Evolutionary conservation across 345 rosid genomes (phyloP).

Genomic region (Turnera subulata): DNA sequence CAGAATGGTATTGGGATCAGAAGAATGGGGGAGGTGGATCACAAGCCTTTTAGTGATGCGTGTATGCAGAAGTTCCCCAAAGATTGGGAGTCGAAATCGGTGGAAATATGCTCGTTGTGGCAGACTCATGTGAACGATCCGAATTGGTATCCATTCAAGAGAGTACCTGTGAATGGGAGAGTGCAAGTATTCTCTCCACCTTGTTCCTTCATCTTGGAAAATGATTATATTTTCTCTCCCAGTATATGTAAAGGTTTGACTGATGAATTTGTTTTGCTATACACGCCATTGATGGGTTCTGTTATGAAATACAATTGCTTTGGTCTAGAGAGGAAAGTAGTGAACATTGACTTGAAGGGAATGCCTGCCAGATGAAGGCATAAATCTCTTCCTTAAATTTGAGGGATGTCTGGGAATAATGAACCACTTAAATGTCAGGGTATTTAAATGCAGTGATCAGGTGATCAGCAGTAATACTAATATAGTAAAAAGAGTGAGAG

Average conservation of each 20-base stretch:
- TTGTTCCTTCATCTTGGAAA: not conserved
- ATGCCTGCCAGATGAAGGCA: not conserved
- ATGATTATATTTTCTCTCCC: no score
- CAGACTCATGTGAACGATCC: conserved; percentile 1
- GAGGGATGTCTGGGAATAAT: no score
- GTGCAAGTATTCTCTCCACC: not conserved
- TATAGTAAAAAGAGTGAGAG: no score
- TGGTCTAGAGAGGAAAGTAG: not conserved
- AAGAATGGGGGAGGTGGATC: conserved; percentile 21
- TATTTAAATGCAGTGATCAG: not conserved
- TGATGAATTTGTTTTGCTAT: not conserved
- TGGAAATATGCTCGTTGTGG: conserved; percentile 14
- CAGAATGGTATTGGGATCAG: conserved; percentile 1
- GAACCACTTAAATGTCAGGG: not conserved
- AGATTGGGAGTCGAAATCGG: conserved; percentile 2
- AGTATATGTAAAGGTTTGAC: no score
- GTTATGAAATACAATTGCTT: not conserved
- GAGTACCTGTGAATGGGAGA: not conserved
- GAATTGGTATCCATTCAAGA: conserved; percentile 13
- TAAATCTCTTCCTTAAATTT: no score
- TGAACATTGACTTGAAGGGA: not conserved
- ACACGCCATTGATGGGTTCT: not conserved
- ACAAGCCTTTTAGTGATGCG: not conserved
- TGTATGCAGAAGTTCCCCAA: not conserved
- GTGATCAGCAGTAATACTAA: not conserved